Conservation (phyloP, 1,284 basidiomycete species). For the Rhodotorula sp. region DNA sequence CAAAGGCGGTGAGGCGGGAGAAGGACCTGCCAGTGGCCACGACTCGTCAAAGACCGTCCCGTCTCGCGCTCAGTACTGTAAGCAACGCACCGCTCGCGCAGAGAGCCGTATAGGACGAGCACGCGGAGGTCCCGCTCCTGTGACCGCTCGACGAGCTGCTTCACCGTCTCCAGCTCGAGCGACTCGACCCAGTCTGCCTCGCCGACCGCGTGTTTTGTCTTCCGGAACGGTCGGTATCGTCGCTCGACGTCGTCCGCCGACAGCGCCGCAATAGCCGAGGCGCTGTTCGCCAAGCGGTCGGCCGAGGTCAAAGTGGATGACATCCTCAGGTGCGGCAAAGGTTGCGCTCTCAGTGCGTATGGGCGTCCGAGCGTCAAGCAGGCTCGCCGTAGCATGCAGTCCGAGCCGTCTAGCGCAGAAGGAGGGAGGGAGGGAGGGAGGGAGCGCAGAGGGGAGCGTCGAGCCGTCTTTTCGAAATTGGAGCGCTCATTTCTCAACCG, state of each 20-base stretch:
- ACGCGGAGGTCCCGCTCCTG: conserved; percentile 39
- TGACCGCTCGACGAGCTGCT: conserved; percentile 35
- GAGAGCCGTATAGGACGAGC: conserved; percentile 49
- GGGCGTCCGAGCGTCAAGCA: too few relatives aligned
- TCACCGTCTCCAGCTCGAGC: conserved; percentile 43
- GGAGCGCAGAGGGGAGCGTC: too few relatives aligned
- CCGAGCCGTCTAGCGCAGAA: too few relatives aligned
- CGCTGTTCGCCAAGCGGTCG: background rate
- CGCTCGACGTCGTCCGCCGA: background rate
- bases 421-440: too few relatives aligned
- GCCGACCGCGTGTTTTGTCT: conserved; percentile 6
- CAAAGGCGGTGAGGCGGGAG: conserved; percentile 50
- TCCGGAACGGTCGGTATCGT: conserved; percentile 33
- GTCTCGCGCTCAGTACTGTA: background rate
- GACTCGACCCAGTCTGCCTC: conserved; percentile 46
- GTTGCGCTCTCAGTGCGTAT: too few relatives aligned
- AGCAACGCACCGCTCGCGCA: conserved; percentile 46
- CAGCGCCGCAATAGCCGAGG: background rate
- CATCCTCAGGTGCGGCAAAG: too few relatives aligned
- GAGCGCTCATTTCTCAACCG: too few relatives aligned
- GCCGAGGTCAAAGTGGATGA: background rate
- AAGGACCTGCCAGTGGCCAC: conserved; percentile 46
- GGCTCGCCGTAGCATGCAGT: too few relatives aligned
- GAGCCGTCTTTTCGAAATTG: too few relatives aligned
- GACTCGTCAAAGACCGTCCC: background rate